phyloP scores from a whole-genome alignment of 441 rosid genomes.

The Eugenia klotzschiana region DNA sequence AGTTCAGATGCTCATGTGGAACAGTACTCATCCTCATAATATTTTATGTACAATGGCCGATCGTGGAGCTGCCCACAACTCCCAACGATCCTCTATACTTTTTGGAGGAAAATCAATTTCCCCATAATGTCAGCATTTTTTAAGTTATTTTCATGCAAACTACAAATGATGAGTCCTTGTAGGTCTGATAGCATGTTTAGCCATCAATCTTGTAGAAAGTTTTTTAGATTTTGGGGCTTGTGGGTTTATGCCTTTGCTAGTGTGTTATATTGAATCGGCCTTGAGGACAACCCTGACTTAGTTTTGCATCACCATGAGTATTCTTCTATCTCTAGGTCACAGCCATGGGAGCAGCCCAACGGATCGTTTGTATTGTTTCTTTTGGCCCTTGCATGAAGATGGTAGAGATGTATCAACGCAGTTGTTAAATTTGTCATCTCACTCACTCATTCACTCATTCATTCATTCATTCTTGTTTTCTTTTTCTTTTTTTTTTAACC shows the following conservation, averaged over 20 bases:
- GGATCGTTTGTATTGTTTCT: background rate
- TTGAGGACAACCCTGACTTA: background rate
- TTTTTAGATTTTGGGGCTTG: background rate
- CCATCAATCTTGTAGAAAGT: background rate
- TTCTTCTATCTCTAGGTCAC: background rate
- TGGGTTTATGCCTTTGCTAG: background rate
- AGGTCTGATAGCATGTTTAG: background rate
- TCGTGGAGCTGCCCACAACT: background rate
- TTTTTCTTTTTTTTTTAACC: slow-evolving; percentile 5
- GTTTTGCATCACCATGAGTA: background rate
- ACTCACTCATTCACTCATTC: background rate
- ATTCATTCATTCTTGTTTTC: background rate
- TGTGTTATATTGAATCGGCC: background rate
- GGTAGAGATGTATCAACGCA: background rate
- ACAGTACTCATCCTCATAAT: background rate
- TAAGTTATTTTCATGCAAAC: background rate
- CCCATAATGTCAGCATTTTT: background rate
- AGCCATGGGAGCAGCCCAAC: background rate
- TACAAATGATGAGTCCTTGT: background rate
- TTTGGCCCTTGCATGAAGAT: background rate
- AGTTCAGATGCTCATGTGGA: background rate
- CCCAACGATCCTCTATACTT: background rate
- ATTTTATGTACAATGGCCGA: background rate
- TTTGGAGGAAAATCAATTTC: background rate
- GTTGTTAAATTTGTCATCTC: background rate